These are phyloP conservation scores for Erythrophleum fordii DNA, from an alignment of 306 rosid genomes.

Conservation along the genomic window DNA sequence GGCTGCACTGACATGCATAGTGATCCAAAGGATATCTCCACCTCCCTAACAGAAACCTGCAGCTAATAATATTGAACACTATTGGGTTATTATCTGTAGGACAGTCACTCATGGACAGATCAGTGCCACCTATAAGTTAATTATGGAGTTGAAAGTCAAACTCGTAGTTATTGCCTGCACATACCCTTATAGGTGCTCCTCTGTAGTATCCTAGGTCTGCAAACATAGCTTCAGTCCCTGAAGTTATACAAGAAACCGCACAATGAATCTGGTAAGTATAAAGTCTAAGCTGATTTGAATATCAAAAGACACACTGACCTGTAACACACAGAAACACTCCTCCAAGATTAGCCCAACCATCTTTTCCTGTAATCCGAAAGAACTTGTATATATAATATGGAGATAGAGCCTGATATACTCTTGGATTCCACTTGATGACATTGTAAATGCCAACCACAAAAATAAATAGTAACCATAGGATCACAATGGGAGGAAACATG, in stretches of 20 bases:
- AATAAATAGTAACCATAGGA: slow-evolving; percentile 74
- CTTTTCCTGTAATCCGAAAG: slow-evolving; percentile 71
- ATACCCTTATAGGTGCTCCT: slow-evolving; percentile 76
- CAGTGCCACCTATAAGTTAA: slow-evolving; percentile 34
- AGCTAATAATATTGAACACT: slow-evolving; percentile 25
- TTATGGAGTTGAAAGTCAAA: slow-evolving; percentile 32
- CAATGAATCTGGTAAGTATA: slow-evolving; percentile 34
- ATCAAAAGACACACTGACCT: slow-evolving; percentile 54
- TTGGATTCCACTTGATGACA: slow-evolving; percentile 76
- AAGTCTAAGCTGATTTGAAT: slow-evolving; percentile 28
- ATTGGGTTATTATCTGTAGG: slow-evolving; percentile 15
- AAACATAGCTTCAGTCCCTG: slow-evolving; percentile 89
- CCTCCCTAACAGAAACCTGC: slow-evolving; percentile 31
- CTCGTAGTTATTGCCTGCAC: slow-evolving; percentile 37
- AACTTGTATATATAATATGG: slow-evolving; percentile 76
- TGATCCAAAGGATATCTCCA: slow-evolving; percentile 25
- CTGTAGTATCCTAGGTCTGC: slow-evolving; percentile 77
- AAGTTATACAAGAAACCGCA: slow-evolving; percentile 44
- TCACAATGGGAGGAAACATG: slow-evolving; percentile 71
- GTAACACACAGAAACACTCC: slow-evolving; percentile 76
- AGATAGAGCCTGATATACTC: slow-evolving; percentile 78
- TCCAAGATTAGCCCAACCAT: slow-evolving; percentile 81
- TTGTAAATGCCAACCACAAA: slow-evolving; percentile 77
- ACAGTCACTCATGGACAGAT: slow-evolving; percentile 31
- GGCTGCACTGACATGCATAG: neutral